These are phyloP conservation scores for Vigna reflexopilosa DNA, from an alignment of 306 rosid species.

Conservation along the genomic window DNA sequence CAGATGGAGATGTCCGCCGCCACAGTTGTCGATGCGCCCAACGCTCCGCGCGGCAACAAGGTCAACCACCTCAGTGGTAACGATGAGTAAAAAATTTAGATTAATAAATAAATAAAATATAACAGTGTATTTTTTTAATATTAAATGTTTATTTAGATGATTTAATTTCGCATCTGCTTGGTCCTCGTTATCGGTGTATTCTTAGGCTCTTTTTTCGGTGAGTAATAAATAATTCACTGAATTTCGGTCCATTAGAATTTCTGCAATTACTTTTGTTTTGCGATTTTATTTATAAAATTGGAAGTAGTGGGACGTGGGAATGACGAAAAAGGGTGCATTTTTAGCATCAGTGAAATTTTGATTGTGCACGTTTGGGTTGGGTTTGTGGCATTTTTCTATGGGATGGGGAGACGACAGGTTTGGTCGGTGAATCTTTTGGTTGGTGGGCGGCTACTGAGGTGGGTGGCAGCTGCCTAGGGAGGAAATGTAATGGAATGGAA, in stretches of 20 bases:
- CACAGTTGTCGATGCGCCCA: constrained; percentile 59
- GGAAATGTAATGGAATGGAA: background rate
- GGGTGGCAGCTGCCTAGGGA: background rate
- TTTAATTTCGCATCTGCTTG: background rate
- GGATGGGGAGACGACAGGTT: background rate
- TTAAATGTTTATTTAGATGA: background rate
- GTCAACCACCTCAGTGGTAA: constrained; percentile 58
- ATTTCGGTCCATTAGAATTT: background rate
- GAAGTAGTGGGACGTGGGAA: background rate
- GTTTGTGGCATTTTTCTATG: background rate
- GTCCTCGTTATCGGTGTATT: constrained; percentile 26
- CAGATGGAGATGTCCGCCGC: constrained; percentile 92
- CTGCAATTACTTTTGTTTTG: background rate
- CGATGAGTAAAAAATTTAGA: background rate
- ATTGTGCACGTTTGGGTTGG: background rate
- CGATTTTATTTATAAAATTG: background rate
- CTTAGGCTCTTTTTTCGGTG: background rate
- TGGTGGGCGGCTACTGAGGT: constrained; percentile 16
- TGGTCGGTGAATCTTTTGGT: constrained; percentile 36
- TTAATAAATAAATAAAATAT: background rate
- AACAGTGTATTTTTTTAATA: background rate
- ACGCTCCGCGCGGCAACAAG: constrained; percentile 58
- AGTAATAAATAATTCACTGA: constrained; percentile 1
- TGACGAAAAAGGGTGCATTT: background rate
- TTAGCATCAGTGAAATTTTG: background rate